phyloP scores from a whole-genome alignment of 345 rosid genomes.

The Abelmoschus esculentus region DNA sequence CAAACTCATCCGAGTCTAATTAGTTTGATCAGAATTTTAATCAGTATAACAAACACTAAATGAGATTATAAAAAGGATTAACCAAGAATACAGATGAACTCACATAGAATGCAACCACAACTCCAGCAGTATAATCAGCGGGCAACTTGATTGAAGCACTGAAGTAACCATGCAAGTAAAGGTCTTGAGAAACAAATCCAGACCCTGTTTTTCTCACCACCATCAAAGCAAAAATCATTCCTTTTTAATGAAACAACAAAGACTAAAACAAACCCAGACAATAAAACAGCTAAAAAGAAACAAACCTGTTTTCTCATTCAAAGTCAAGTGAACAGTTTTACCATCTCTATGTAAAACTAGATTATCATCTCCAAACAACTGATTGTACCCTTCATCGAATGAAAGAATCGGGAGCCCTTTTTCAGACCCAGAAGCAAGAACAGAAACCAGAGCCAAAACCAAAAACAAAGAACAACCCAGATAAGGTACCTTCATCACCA shows the following conservation, averaged over 20 bases:
- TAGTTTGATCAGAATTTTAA: too few relatives aligned
- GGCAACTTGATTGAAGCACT: slow-evolving; percentile 91
- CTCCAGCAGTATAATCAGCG: slow-evolving; percentile 95
- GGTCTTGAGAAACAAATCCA: slow-evolving; percentile 92
- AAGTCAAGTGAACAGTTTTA: slow-evolving; percentile 64
- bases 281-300: not conserved
- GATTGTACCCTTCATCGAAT: slow-evolving; percentile 86
- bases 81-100: slow-evolving; percentile 25
- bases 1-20: too few relatives aligned
- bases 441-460: slow-evolving; percentile 27
- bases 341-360: slow-evolving; percentile 70
- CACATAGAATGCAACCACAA: slow-evolving; percentile 97
- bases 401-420: slow-evolving; percentile 43
- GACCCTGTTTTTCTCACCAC: slow-evolving; percentile 49
- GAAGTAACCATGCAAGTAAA: slow-evolving; percentile 88
- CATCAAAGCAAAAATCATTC: not conserved
- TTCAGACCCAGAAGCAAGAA: slow-evolving; percentile 50
- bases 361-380: slow-evolving; percentile 83
- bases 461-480: slow-evolving; percentile 25
- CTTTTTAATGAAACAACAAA: not conserved
- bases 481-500: slow-evolving; percentile 20
- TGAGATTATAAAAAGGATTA: not conserved
- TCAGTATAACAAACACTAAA: not conserved
- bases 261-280: not conserved
- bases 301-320: slow-evolving; percentile 83